Percentiles rank a stretch among this genome's conserved stretches.
phyloP scores from a whole-genome alignment of 331 rosid genomes.

The Erythrophleum ivorense region DNA sequence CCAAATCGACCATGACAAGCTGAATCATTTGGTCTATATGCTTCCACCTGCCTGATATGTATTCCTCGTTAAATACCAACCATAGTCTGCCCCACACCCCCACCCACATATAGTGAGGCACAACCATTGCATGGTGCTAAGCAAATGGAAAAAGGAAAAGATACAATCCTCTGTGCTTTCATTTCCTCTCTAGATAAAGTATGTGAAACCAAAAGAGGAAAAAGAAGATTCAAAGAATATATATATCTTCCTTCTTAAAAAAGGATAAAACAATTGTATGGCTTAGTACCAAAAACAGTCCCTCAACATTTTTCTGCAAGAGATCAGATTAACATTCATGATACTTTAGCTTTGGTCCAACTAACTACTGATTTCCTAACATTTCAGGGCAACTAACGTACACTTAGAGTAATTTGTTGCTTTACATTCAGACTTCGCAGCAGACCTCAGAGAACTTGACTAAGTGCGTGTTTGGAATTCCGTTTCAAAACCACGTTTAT shows the following conservation, averaged over 20 bases:
- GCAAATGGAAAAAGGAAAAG: background rate
- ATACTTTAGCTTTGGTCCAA: background rate
- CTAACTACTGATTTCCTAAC: background rate
- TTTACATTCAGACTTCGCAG: background rate
- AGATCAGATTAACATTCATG: background rate
- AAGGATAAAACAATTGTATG: background rate
- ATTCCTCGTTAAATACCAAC: slow-evolving; percentile 33
- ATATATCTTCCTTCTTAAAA: background rate
- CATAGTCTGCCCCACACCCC: background rate
- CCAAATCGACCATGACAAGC: slow-evolving; percentile 95
- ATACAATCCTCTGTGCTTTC: background rate
- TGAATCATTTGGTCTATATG: slow-evolving; percentile 83
- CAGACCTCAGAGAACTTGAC: background rate
- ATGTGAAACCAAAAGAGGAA: background rate
- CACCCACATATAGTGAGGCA: background rate
- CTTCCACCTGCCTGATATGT: slow-evolving; percentile 68
- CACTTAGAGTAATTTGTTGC: background rate
- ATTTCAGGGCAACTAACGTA: slow-evolving; percentile 2
- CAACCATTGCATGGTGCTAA: background rate
- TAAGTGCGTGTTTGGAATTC: too few species aligned
- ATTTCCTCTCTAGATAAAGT: background rate
- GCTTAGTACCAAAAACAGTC: background rate
- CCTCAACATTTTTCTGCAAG: background rate
- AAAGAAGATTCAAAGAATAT: background rate
- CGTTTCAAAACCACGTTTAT: too few species aligned